phyloP scores from a whole-genome alignment of 2,329 filamentous ascomycete species.

The Sarocladium strictum region DNA sequence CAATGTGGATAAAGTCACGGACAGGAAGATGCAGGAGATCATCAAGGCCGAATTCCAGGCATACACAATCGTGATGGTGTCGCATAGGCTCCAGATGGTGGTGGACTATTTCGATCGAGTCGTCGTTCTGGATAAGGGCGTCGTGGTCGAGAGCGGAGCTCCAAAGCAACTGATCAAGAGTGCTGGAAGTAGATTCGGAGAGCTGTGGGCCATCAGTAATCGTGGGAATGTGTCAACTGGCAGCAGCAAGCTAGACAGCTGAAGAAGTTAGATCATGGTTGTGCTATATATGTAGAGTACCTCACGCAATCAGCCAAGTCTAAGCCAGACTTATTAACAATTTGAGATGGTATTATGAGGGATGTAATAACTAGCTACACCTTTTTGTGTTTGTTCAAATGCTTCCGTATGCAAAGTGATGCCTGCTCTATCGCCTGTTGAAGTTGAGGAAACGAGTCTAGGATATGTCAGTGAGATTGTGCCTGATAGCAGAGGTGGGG shows the following conservation, averaged over 20 bases:
- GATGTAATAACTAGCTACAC: neutral
- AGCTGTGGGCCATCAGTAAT: slow-evolving; percentile 21
- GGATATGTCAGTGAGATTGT: neutral
- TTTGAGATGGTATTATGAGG: neutral
- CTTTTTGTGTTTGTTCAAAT: neutral
- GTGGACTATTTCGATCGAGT: slow-evolving; percentile 44
- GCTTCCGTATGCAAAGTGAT: neutral
- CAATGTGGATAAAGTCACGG: slow-evolving; percentile 35
- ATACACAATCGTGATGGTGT: slow-evolving; percentile 49
- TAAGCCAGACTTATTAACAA: neutral
- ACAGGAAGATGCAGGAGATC: slow-evolving; percentile 34
- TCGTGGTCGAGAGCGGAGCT: slow-evolving; percentile 33
- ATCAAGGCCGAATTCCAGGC: slow-evolving; percentile 31
- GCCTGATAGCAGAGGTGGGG: neutral
- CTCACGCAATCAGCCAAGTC: too few species aligned
- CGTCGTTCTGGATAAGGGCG: slow-evolving; percentile 42
- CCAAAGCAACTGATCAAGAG: slow-evolving; percentile 19
- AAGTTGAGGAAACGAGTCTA: slow-evolving; percentile 49
- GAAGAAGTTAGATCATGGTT: too few species aligned
- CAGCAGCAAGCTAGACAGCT: too few species aligned
- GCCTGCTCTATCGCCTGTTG: slow-evolving; percentile 37
- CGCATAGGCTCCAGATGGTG: slow-evolving; percentile 43
- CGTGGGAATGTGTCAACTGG: neutral
- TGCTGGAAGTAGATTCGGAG: slow-evolving; percentile 22
- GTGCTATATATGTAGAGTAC: too few species aligned